Base-by-base conservation (phyloP, 2,329 filamentous ascomycete species). In the Amphichorda felina region DNA sequence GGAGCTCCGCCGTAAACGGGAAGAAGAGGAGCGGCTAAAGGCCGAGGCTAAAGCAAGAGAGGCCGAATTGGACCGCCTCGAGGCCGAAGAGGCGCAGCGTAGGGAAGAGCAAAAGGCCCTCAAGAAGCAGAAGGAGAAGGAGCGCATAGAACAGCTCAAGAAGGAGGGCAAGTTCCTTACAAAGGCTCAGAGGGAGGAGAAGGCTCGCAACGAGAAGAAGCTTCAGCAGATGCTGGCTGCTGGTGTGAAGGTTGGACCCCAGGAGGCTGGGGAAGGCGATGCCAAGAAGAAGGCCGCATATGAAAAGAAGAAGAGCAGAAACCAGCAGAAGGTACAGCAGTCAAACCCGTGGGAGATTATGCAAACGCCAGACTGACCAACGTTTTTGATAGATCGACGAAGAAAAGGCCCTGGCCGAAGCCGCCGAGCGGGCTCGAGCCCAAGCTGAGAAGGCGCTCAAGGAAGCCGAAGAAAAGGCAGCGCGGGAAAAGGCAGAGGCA, bases 61-160 rank as follows among this genome's bases (percentile, higher is more conserved):
- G 19, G 79, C 78, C 47, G 81, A 82, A 46, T 68, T 80, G 40
- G 78, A 84, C 53, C 66, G 68, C 33, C 55, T 60, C 36, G 71
- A 69, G 27, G 74, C 67, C 8, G 85, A 89, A 55, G 83, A 88
- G 49, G 56, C 63, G 38, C 76, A 78, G 60, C 70, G 68, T 39
- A 77, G 66, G 44, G 82, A 84, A 49, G 85, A 89, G 51, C 75
- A 77, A 35, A 84, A 75, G 58, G 76, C 77, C 2, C 60, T 76
- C 30, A 89, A 83, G 69, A 91, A 89, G 67, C 82, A 86, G 50
- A 86, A 75, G 54, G 85, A 93, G 50, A 89, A 83, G 66, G 82
- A 88, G 56, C 84, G 74, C 59, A 79, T 89, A 41, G 85, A 91
- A 53, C 80, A 89, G 61, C 72, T 86, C 38, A 91, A 89, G 72